A percentile compares a stretch with the other conserved stretches of the same genome.
Evolutionary conservation across 345 rosid genomes (phyloP).

Genomic region (Hibiscus syriacus): DNA sequence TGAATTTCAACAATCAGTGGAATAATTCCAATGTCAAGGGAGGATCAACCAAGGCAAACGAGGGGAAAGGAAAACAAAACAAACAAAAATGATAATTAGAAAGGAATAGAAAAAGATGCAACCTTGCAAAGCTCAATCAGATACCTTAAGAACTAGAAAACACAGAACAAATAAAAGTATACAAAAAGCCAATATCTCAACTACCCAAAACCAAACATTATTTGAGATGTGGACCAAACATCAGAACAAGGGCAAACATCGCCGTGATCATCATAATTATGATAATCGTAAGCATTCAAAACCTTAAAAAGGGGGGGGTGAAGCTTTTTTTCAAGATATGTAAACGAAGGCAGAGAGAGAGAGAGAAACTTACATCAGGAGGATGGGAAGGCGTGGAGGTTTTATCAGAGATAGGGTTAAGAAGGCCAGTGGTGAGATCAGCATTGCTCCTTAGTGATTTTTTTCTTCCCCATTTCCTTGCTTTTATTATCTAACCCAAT

Average conservation of each 20-base stretch:
- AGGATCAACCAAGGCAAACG: background rate
- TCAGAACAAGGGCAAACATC: background rate
- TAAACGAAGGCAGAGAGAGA: background rate
- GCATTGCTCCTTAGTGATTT: slow-evolving; percentile 83
- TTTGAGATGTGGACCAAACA: background rate
- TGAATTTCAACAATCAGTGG: background rate
- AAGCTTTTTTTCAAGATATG: background rate
- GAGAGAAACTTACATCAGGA: slow-evolving; percentile 9
- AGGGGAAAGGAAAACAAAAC: no score
- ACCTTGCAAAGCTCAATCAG: background rate
- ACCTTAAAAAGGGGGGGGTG: background rate
- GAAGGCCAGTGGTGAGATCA: slow-evolving; percentile 89
- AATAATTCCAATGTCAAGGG: background rate
- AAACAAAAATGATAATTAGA: no score
- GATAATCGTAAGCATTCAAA: background rate
- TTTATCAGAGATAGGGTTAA: slow-evolving; percentile 91
- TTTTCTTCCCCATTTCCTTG: slow-evolving; percentile 47
- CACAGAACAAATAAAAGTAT: background rate
- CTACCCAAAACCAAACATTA: background rate
- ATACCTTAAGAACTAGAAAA: background rate
- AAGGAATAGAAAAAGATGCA: background rate
- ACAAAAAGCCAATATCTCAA: background rate
- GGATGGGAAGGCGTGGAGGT: slow-evolving; percentile 36
- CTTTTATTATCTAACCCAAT: slow-evolving; percentile 5
- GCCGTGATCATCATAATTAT: background rate